Evolutionary conservation across 1,284 basidiomycete genomes (phyloP), one percentile per base, ranked within the genome.

Genomic region (Rhodotorula glutinis): DNA sequence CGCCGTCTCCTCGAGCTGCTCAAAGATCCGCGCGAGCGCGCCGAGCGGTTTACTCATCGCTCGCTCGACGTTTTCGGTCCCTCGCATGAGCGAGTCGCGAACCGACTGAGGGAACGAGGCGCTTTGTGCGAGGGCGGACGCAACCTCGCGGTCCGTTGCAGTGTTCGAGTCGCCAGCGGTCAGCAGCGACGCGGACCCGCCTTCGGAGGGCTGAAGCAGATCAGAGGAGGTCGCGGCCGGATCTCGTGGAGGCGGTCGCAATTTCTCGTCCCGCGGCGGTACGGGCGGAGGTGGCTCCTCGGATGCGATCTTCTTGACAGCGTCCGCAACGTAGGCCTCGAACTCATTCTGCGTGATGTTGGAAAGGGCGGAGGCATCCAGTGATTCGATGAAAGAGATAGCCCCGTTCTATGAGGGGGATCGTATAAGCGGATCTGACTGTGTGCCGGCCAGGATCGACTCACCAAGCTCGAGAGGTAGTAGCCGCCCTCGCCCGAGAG

Each of bases 401-500:
- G 93, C 91, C 43, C 90, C 91, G 84, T 87, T 89, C 89, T 91
- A 68, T 27, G 21, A 33, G n/a, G 17, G 56, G 8, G 21, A 23
- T 0, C 16, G 27, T 21, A 25, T 38, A 5, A 38, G 33, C 33
- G 33, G 3, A 30, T 10, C 11, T 10, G 3, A n/a, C 40, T 10
- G 57, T 7, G 5, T 23, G 4, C 11, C 17, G 25, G 27, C 27
- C 0, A 11, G 0, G 27, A 44, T 7, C 33, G 33, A 38, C 33
- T 74, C 72, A 92, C 91, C 69, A 98, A 81, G 80, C 91, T 95
- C 0, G 93, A 96, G 1, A 99, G 83, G 78, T 99, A 98, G 79
- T 99, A 98, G 0, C 94, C 96, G 14, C 91, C 89, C 81, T 99
- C 96, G 73, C 94, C 93, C 75, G 91, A 88, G 33, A 98, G 81